These are phyloP conservation scores for Termitomyces sp. DNA, from an alignment of 768 basidiomycete species.

Conservation along the genomic window DNA sequence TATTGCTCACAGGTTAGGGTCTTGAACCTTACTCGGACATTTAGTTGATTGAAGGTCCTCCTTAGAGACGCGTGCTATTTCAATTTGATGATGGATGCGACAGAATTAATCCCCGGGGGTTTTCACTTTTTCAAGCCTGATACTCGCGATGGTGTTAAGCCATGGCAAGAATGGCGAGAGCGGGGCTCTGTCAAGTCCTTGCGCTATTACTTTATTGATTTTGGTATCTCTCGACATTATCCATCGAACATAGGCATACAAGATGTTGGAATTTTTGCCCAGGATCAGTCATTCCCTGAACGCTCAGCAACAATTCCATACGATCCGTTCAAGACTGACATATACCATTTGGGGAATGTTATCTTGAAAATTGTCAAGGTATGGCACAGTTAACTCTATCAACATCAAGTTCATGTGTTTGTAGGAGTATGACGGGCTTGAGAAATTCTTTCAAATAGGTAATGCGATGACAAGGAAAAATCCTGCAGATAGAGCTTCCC, in stretches of 20 bases:
- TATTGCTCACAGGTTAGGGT: constrained; percentile 17
- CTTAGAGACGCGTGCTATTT: constrained; percentile 9
- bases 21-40: not conserved
- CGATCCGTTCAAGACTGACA: constrained; percentile 38
- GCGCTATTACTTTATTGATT: constrained; percentile 34
- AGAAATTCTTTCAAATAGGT: not conserved
- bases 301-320: constrained; percentile 12
- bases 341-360: constrained; percentile 38
- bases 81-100: constrained; percentile 34
- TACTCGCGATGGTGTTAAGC: constrained; percentile 12
- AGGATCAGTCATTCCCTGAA: constrained; percentile 39
- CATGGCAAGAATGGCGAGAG: constrained; percentile 13
- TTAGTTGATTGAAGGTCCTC: not conserved
- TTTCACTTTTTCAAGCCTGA: constrained; percentile 18
- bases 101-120: constrained; percentile 17
- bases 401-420: not conserved
- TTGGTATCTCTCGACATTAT: constrained; percentile 27
- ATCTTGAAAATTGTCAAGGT: not conserved
- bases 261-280: constrained; percentile 26
- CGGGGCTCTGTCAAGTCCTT: constrained; percentile 24
- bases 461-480: not conserved
- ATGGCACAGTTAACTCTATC: too few relatives aligned
- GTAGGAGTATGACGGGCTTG: not conserved
- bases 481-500: not conserved
- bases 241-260: constrained; percentile 17